Evolutionary conservation across 192 early-diverging fungal genomes (phyloP), one percentile per base, ranked within the genome.

Genomic region (Backusella macrospora): DNA sequence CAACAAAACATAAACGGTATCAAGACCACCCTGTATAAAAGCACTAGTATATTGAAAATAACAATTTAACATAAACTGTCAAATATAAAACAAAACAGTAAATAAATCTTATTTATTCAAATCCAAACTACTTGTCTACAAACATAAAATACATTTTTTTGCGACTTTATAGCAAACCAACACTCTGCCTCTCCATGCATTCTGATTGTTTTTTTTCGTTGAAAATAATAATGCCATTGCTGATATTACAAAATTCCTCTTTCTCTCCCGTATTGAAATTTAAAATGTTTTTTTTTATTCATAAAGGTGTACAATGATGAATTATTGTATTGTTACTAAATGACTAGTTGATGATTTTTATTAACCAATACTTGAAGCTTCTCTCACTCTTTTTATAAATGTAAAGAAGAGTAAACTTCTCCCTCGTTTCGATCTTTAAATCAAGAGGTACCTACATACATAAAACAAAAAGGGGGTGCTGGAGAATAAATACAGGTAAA

Each of bases 111-210:
- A 38, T 45, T 69, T 13, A 69, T 2, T 65, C 64, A 49, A 86
- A 88, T 62, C 86, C 83, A 65, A 85, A 85, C 85, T 6, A 74
- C 49, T 46, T 85, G 77, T 52, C 77, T 82, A 37, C 89, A 74
- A 43, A 96, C 87, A 75, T 96, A 95, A 83, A 92, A 87, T 40
- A 88, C n/a, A n/a, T n/a, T n/a, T n/a, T n/a, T n/a, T n/a, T n/a
- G n/a, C n/a, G n/a, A n/a, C n/a, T n/a, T n/a, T n/a, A n/a, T 52
- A 8, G 88, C 83, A 48, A 96, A 83, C 89, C 89, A 89, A 73
- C 92, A 96, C 81, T 98, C 96, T 5, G 87, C 76, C 79, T 98
- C 96, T 74, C 95, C 96, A 85, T 94, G 96, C 18, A 91, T 86
- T 59, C 93, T 65, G 6, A 34, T 34, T 34, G 0, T 65, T n/a